A percentile compares a stretch with the other conserved stretches of the same genome.
These are phyloP conservation scores for Aspergillus udagawae DNA, from an alignment of 2,329 filamentous ascomycete species.

Conservation along the genomic window DNA sequence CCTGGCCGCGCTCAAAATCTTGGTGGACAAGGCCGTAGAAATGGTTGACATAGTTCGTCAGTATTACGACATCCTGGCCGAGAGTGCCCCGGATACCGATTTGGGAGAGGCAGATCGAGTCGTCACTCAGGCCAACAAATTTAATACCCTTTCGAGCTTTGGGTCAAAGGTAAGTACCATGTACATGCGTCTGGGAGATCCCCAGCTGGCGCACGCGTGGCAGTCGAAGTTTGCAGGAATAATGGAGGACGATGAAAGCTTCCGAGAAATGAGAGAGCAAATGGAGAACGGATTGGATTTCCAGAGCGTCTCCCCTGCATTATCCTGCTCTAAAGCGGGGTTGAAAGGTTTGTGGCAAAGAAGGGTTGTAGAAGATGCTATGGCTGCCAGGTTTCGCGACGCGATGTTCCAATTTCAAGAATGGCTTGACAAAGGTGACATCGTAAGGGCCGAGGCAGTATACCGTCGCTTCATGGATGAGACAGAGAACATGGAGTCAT, in stretches of 20 bases:
- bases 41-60: conserved; percentile 14
- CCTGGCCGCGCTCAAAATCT: conserved; percentile 3
- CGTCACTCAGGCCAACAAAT: conserved; percentile 11
- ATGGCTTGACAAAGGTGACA: conserved; percentile 6
- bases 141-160: conserved; percentile 10
- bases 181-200: conserved; percentile 8
- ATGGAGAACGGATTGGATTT: not conserved
- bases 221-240: conserved; percentile 1
- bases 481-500: not conserved
- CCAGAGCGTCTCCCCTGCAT: not conserved
- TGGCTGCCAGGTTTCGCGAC: conserved; percentile 2
- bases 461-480: conserved; percentile 13
- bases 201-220: conserved; percentile 9
- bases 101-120: conserved; percentile 8
- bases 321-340: not conserved
- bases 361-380: conserved; percentile 7
- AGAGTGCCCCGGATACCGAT: conserved; percentile 3
- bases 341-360: conserved; percentile 10
- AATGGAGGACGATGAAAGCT: not conserved
- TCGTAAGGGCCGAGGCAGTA: not conserved
- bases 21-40: conserved; percentile 11
- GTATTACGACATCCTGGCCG: conserved; percentile 6
- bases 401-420: conserved; percentile 2
- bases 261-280: not conserved
- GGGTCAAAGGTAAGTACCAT: conserved; percentile 1